Conservation (phyloP, 345 rosid genomes). For the Leavenworthia alabamica region DNA sequence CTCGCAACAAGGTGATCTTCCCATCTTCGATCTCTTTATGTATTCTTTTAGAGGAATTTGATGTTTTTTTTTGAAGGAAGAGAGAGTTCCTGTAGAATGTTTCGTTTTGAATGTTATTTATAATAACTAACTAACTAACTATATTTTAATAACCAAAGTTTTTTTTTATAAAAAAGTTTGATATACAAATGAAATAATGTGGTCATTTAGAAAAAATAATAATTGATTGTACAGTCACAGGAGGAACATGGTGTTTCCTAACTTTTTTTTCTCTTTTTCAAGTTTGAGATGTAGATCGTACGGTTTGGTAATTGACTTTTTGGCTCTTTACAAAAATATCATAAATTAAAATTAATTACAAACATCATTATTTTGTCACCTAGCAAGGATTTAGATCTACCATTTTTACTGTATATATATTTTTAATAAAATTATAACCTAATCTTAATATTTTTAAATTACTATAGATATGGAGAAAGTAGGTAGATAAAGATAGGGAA, state of each 20-base stretch:
- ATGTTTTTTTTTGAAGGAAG: not conserved
- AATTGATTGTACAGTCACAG: constrained; percentile 21
- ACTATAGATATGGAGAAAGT: constrained; percentile 35
- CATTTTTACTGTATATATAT: not conserved
- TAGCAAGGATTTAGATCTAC: not conserved
- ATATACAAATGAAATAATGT: constrained; percentile 12
- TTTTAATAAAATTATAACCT: not conserved
- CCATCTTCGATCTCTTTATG: constrained; percentile 41
- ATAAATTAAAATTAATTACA: not conserved
- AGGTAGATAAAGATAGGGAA: constrained; percentile 33
- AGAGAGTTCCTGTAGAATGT: constrained; percentile 22
- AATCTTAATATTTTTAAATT: too few species aligned
- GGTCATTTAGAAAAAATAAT: too few species aligned
- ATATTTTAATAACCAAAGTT: not conserved
- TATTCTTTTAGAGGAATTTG: not conserved
- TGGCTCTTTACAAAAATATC: not conserved
- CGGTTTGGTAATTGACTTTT: constrained; percentile 31
- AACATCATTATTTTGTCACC: not conserved
- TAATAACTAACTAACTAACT: constrained; percentile 13
- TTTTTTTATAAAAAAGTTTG: not conserved
- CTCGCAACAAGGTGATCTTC: constrained; percentile 86
- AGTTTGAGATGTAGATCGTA: constrained; percentile 16
- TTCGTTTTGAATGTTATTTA: constrained; percentile 29
- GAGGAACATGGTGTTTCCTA: constrained; percentile 30
- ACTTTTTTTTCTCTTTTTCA: not conserved